Evolutionary conservation across 2,329 filamentous ascomycete species (phyloP).

Genomic region (Monilinia fructigena): DNA sequence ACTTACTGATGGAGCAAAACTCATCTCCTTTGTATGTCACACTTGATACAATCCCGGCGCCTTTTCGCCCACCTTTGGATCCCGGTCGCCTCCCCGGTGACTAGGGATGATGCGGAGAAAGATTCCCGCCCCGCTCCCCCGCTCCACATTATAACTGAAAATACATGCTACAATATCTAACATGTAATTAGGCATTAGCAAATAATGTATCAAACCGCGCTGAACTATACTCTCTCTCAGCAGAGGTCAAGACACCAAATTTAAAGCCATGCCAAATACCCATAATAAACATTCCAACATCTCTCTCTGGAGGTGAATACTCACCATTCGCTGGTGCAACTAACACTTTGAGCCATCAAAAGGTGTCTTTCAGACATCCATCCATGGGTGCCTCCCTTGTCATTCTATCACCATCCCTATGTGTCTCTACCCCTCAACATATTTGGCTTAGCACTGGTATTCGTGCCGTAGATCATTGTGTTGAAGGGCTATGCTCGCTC

Average conservation of each 20-base stretch:
- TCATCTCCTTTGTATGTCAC: constrained; percentile 35
- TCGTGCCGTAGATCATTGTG: constrained; percentile 56
- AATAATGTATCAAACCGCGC: constrained; percentile 30
- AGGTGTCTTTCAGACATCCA: constrained; percentile 37
- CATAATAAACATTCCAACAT: constrained; percentile 45
- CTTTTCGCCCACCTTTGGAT: not conserved
- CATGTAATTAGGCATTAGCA: constrained; percentile 29
- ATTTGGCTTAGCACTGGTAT: constrained; percentile 60
- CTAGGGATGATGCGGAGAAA: not conserved
- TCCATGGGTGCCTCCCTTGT: constrained; percentile 50
- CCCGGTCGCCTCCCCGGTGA: not conserved
- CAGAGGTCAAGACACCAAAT: constrained; percentile 23
- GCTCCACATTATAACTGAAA: not conserved
- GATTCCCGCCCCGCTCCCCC: not conserved
- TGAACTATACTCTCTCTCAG: constrained; percentile 26
- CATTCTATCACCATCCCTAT: constrained; percentile 55
- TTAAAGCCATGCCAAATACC: constrained; percentile 36
- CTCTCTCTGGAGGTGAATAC: constrained; percentile 46
- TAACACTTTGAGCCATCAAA: constrained; percentile 34
- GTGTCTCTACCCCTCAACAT: constrained; percentile 49
- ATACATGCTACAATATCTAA: not conserved
- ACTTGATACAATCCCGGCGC: not conserved
- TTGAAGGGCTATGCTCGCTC: constrained; percentile 53
- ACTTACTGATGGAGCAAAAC: constrained; percentile 40
- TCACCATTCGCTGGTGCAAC: constrained; percentile 44